Base-by-base conservation (phyloP, 2,329 filamentous ascomycete genomes). In the Stachybotrys chlorohalonatus region DNA sequence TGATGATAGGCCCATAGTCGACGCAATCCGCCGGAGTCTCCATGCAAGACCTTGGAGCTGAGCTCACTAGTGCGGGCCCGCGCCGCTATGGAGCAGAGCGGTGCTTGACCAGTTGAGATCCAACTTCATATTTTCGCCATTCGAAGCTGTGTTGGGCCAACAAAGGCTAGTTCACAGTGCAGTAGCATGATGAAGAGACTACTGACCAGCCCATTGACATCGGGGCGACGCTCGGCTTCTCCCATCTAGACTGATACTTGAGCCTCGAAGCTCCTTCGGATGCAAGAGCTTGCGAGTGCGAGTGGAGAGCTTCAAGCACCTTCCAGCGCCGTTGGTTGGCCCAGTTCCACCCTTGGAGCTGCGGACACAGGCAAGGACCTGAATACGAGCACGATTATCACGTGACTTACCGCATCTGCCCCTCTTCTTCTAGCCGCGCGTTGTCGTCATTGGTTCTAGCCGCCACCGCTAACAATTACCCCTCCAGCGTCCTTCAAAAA, bases 401-500 rank as follows among this genome's bases (percentile, higher is more conserved):
- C 67, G 67, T 70, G 68, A 70, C 57, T 36, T 50, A 52, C 55
- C 49, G 49, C 53, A 53, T 50, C 42, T 17, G 54, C 56, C 59
- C 61, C 62, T 56, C 59, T 58, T 58, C 54, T 60, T 17, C 31
- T 45, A 13, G 36, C 9, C 36, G 8, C 9, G 36, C 17, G 46
- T 8, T 47, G 15, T 16, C 46, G 46, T 24, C 46, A 65, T 68
- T 70, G 67, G 70, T 53, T 55, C 31, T 39, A 53, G 49, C 55
- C 56, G 51, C 56, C 58, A 55, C 65, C 64, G 64, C 72, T 73
- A 72, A 74, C 68, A 57, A 60, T 65, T 66, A 64, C 68, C 70
- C 70, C 70, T 72, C 70, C 64, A 73, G 70, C 66, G 64, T 52
- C 52, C 56, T 63, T 67, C 68, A 73, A 71, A 24, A 70, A 74